Base-by-base conservation (phyloP, 2,329 filamentous ascomycete species). In the Trichoderma guizhouense region DNA sequence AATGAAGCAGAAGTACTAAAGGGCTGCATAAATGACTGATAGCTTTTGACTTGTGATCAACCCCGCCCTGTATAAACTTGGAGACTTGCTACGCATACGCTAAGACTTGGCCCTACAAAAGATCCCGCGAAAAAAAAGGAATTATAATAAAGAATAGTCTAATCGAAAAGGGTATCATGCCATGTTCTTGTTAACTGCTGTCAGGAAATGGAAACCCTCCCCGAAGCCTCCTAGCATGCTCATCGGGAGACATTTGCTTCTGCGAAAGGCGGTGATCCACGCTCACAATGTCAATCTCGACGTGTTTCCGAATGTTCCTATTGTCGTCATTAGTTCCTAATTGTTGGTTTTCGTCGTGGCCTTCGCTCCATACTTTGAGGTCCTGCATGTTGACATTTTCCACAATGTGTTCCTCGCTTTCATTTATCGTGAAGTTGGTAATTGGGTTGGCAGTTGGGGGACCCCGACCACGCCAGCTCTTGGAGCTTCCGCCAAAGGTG, bases 351-450 rank as follows among this genome's bases (percentile, higher is more conserved):
- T 53, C n/a, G 47, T 26, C 9, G 12, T 21, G 58, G 18, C 64
- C 43, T 24, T 71, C 71, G 28, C 67, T 72, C 64, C 66, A 70
- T 24, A 53, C 51, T 47, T 67, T 75, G 1, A 74, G 62, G 12
- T 77, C 69, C n/a, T 75, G 70, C 34, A 78, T 75, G 12, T 55
- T 65, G 8, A 77, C 32, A 1, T 69, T 61, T 5, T 76, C 74
- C 14, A 76, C 71, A 28, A 77, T 77, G 8, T 69, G 74, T 32
- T 76, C 73, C 51, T 78, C 76, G 72, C 75, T 79, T 39, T 75
- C 77, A 26, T 73, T 75, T 21, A 74, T 73, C 1, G 73, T 74
- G 30, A 74, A 36, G 15, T 74, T 47, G 21, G 74, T 66, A n/a
- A 75, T 73, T 15, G 73, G 53, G 14, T 76, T 76, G 8, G 61